A percentile compares a stretch with the other conserved stretches of the same genome.
These are phyloP conservation scores for Cicer cuneatum DNA, from an alignment of 306 rosid genomes.

Conservation along the genomic window DNA sequence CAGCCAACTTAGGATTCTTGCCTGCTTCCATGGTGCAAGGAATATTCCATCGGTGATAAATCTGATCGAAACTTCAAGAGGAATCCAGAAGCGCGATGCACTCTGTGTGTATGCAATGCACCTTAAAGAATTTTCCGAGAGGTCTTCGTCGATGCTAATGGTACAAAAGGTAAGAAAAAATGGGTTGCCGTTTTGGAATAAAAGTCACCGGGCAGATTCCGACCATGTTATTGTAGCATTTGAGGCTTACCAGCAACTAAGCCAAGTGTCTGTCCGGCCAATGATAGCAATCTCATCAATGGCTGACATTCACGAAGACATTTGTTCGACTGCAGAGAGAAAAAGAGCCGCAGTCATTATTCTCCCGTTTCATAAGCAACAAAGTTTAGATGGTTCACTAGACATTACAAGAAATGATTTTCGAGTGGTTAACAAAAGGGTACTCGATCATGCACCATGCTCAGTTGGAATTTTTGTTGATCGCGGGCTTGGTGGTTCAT, in stretches of 20 bases:
- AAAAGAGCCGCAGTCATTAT: slow-evolving; percentile 69
- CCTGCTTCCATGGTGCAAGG: slow-evolving; percentile 69
- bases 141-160: slow-evolving; percentile 84
- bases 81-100: slow-evolving; percentile 58
- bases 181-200: slow-evolving; percentile 83
- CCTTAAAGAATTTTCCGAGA: slow-evolving; percentile 83
- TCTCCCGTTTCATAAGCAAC: slow-evolving; percentile 93
- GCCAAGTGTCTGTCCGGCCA: slow-evolving; percentile 70
- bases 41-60: slow-evolving; percentile 78
- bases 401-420: slow-evolving; percentile 64
- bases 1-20: slow-evolving; percentile 68
- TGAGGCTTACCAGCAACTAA: slow-evolving; percentile 72
- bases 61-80: slow-evolving; percentile 81
- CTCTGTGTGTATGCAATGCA: slow-evolving; percentile 85
- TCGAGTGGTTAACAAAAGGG: slow-evolving; percentile 65
- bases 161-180: slow-evolving; percentile 78
- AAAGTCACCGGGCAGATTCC: slow-evolving; percentile 49
- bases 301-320: slow-evolving; percentile 76
- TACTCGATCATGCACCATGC: slow-evolving; percentile 78
- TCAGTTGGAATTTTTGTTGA: slow-evolving; percentile 84
- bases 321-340: slow-evolving; percentile 72
- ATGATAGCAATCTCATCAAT: slow-evolving; percentile 84
- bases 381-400: slow-evolving; percentile 68
- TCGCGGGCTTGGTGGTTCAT: slow-evolving; percentile 84
- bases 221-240: slow-evolving; percentile 66